Percentiles rank a stretch among this genome's conserved stretches.
Evolutionary conservation across 257 asterid genomes (phyloP).

Genomic region (Fraxinus pennsylvanica): DNA sequence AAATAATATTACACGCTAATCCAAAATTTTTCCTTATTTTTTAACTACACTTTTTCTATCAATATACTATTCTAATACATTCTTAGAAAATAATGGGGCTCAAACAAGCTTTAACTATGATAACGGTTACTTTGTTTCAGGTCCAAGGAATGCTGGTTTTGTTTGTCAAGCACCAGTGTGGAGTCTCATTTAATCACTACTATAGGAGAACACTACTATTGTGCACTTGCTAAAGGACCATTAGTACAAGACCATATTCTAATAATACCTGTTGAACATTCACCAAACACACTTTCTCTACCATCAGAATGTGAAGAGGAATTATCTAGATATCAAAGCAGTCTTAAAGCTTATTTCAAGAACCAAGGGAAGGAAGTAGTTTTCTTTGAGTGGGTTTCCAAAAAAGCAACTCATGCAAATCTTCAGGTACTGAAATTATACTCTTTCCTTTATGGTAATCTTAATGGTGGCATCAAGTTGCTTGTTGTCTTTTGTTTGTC

Average conservation of each 20-base stretch:
- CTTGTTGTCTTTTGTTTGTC: slow-evolving; percentile 18
- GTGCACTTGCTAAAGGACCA: slow-evolving; percentile 95
- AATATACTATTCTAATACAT: no score
- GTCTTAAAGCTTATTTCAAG: slow-evolving; percentile 75
- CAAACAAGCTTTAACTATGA: neutral
- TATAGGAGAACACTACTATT: slow-evolving; percentile 79
- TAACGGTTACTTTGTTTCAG: slow-evolving; percentile 42
- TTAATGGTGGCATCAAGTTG: slow-evolving; percentile 12
- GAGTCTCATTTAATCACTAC: slow-evolving; percentile 81
- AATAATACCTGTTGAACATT: slow-evolving; percentile 83
- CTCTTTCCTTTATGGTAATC: slow-evolving; percentile 12
- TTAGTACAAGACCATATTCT: slow-evolving; percentile 83
- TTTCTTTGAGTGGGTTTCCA: slow-evolving; percentile 89
- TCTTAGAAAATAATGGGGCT: no score
- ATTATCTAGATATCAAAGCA: slow-evolving; percentile 49
- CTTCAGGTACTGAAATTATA: slow-evolving; percentile 64
- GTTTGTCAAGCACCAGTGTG: slow-evolving; percentile 78
- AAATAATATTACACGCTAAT: no score
- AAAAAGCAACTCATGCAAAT: slow-evolving; percentile 86
- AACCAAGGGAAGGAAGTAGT: slow-evolving; percentile 74
- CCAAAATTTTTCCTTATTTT: no score
- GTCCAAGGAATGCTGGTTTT: slow-evolving; percentile 97
- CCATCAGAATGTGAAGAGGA: slow-evolving; percentile 73
- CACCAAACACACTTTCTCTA: slow-evolving; percentile 72
- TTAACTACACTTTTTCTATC: no score